Evolutionary conservation across 2,329 filamentous ascomycete species (phyloP).

Genomic region (Hyphodiscus sp.): DNA sequence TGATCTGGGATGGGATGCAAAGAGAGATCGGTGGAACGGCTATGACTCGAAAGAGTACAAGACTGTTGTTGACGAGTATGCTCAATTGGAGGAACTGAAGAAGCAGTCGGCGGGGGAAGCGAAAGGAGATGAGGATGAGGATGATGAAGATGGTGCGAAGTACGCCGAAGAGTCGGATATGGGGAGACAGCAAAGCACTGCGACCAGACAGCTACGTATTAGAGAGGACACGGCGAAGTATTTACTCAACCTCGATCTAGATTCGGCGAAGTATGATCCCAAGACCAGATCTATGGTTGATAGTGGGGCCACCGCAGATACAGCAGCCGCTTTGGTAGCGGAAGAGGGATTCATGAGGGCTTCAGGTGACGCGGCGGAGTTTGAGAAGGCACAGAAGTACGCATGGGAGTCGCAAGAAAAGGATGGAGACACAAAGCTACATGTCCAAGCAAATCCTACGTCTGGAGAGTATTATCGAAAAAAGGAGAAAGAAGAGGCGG

Average conservation of each 20-base stretch:
- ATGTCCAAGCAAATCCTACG: constrained; percentile 94
- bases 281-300: constrained; percentile 92
- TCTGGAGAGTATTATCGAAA: constrained; percentile 80
- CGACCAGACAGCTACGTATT: constrained; percentile 83
- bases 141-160: constrained; percentile 56
- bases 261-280: constrained; percentile 95
- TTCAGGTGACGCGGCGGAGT: constrained; percentile 87
- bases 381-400: constrained; percentile 81
- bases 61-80: constrained; percentile 81
- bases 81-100: constrained; percentile 73
- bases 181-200: constrained; percentile 86
- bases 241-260: constrained; percentile 85
- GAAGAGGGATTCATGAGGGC: constrained; percentile 88
- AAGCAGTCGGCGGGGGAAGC: constrained; percentile 41
- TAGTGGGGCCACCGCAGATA: constrained; percentile 71
- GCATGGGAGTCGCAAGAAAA: constrained; percentile 94
- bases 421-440: constrained; percentile 69
- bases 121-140: constrained; percentile 44
- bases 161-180: constrained; percentile 97
- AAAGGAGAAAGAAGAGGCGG: constrained; percentile 68
- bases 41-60: constrained; percentile 86
- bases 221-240: constrained; percentile 98
- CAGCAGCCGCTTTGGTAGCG: constrained; percentile 74
- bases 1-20: constrained; percentile 89
- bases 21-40: constrained; percentile 97